These are phyloP conservation scores for Alnus glutinosa DNA, from an alignment of 306 rosid species.

Conservation along the genomic window DNA sequence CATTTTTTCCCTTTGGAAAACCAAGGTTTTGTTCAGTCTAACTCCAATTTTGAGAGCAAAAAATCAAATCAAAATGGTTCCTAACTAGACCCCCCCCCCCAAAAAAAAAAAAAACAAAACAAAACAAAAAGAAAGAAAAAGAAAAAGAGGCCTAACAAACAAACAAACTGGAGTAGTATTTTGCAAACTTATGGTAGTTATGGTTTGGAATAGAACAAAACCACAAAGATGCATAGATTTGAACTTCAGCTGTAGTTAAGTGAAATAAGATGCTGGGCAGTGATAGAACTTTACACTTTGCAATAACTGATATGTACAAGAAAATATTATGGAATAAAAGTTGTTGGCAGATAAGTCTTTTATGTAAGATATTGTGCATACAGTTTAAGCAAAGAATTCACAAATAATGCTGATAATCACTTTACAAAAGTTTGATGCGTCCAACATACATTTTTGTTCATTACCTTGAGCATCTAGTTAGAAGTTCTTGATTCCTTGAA, in stretches of 20 bases:
- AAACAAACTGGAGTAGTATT: not conserved
- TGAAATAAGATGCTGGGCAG: not conserved
- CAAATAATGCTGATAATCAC: not conserved
- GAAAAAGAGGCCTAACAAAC: not conserved
- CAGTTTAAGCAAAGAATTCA: not conserved
- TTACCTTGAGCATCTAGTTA: not conserved
- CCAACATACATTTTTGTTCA: not conserved
- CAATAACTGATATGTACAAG: not conserved
- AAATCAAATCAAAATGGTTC: not conserved
- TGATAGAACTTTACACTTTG: not conserved
- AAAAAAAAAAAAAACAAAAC: too few species aligned
- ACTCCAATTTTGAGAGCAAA: not conserved
- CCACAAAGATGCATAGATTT: not conserved
- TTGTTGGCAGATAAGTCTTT: not conserved
- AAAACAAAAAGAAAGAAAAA: too few species aligned
- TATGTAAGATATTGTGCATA: not conserved
- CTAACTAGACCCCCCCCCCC: not conserved
- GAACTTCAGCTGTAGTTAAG: not conserved
- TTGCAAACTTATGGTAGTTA: not conserved
- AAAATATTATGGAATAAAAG: not conserved
- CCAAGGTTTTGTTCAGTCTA: not conserved
- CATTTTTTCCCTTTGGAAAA: too few species aligned
- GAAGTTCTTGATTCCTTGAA: not conserved
- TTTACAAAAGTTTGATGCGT: not conserved
- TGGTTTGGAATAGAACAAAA: not conserved